phyloP scores from a whole-genome alignment of 768 basidiomycete species.

The Tricholoma sp. region DNA sequence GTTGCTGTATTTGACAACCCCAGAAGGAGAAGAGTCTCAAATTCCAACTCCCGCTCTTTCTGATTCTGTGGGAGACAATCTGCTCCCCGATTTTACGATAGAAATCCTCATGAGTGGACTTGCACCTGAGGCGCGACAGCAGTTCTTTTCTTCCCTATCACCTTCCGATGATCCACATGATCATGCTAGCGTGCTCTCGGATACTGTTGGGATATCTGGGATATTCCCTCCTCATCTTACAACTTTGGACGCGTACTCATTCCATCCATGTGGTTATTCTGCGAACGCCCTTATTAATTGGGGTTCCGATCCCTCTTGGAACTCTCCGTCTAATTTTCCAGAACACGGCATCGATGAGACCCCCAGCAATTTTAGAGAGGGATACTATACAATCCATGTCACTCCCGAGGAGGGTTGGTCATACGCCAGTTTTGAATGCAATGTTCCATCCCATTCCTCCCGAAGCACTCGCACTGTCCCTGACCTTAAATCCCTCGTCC shows the following conservation, averaged over 20 bases:
- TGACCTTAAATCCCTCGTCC: slow-evolving; percentile 74
- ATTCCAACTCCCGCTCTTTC: slow-evolving; percentile 11
- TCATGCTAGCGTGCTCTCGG: slow-evolving; percentile 59
- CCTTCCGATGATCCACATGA: slow-evolving; percentile 29
- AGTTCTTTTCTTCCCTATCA: slow-evolving; percentile 59
- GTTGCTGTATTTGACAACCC: slow-evolving; percentile 87
- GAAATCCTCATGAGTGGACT: slow-evolving; percentile 98
- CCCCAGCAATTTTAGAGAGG: slow-evolving; percentile 49
- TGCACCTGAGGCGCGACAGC: slow-evolving; percentile 62
- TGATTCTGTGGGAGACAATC: slow-evolving; percentile 13
- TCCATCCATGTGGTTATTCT: slow-evolving; percentile 94
- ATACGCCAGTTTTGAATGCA: slow-evolving; percentile 98
- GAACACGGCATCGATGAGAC: slow-evolving; percentile 9
- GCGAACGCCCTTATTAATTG: slow-evolving; percentile 84
- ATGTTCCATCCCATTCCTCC: slow-evolving; percentile 59
- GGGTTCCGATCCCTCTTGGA: slow-evolving; percentile 29
- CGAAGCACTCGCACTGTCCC: slow-evolving; percentile 39
- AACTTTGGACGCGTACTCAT: slow-evolving; percentile 87
- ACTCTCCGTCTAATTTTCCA: background rate
- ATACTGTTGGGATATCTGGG: slow-evolving; percentile 68
- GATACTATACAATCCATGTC: slow-evolving; percentile 98
- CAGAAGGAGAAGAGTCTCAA: slow-evolving; percentile 23
- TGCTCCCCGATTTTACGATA: slow-evolving; percentile 80
- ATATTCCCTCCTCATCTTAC: slow-evolving; percentile 80
- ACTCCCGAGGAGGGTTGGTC: slow-evolving; percentile 98